Evolutionary conservation across 352 stramenopile species (phyloP), one percentile per base, ranked within the genome.

Genomic region (Globisporangium rhizosaccharum): DNA sequence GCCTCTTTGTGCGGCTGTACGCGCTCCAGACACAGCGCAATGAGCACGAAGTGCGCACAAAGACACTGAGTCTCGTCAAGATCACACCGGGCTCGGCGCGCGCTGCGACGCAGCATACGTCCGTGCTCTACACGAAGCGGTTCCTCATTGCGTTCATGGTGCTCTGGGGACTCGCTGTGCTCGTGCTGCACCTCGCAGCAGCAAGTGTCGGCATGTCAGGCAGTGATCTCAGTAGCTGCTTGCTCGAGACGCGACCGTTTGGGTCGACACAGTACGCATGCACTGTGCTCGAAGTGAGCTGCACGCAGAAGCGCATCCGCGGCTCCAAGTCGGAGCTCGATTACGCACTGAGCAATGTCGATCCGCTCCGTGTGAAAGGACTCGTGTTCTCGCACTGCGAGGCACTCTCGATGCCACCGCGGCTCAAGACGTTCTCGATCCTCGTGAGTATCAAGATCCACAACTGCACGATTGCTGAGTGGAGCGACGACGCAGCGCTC

Each of bases 211-310:
- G 42, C 8, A 3, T 51, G 17, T 17, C 17, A 1, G 28, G 30
- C 0, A 17, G 45, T 2, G 46, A 63, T 11, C 41, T 36, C 42
- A 5, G 56, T 36, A 36, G 50, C 15, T 71, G 65, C 23, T 25
- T 67, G 0, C 26, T 71, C 1, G 65, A 71, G 53, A 44, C 66
- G 65, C 42, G 61, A 6, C 64, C 65, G 14, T 62, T 61, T 46
- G 41, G 37, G 6, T 46, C 55, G 20, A 28, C 39, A 3, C 8
- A 5, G 30, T 67, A 67, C 48, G 49, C 56, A 20, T 71, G 65
- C 33, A 48, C 53, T 1, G 46, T 56, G 8, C 26, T 60, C 0
- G 65, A 71, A 41, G 52, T 71, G 12, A 71, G 57, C 46, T 71
- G 60, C 48, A 57, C 9, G 14, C 42, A 36, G 15, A 52, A 48